Conservation (phyloP, 257 asterid genomes). For the Phtheirospermum japonicum region DNA sequence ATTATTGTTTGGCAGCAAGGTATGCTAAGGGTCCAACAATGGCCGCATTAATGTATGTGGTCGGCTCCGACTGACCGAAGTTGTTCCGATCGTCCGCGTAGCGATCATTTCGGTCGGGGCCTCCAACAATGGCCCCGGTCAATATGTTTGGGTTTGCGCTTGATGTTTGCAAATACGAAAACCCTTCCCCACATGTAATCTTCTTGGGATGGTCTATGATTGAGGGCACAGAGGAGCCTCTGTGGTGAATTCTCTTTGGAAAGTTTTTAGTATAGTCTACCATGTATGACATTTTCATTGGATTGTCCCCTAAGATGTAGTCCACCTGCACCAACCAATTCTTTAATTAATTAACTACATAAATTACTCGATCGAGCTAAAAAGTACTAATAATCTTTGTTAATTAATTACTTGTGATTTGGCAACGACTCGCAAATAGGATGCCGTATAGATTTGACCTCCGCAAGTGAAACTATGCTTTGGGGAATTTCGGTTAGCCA, state of each 20-base stretch:
- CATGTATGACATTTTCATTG: constrained; percentile 81
- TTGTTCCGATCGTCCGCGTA: constrained; percentile 69
- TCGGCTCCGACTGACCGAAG: constrained; percentile 71
- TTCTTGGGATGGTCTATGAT: constrained; percentile 30
- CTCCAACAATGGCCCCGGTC: constrained; percentile 78
- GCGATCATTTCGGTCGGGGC: constrained; percentile 72
- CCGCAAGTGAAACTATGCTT: constrained; percentile 55
- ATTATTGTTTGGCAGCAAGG: constrained; percentile 34
- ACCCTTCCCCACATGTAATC: constrained; percentile 65
- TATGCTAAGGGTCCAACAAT: constrained; percentile 78
- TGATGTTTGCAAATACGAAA: constrained; percentile 34
- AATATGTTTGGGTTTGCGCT: constrained; percentile 60
- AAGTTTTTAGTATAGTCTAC: constrained; percentile 65
- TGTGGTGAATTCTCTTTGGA: constrained; percentile 71
- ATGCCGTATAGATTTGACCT: constrained; percentile 27
- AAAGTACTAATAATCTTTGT: not conserved
- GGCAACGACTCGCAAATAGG: constrained; percentile 42
- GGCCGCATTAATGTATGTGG: constrained; percentile 83
- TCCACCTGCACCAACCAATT: constrained; percentile 45
- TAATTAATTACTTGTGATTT: constrained; percentile 44
- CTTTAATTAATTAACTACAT: not conserved
- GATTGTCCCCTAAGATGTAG: constrained; percentile 79
- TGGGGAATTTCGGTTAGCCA: constrained; percentile 36
- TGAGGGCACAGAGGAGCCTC: constrained; percentile 80
- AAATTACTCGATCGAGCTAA: too few species aligned